phyloP scores from a whole-genome alignment of 306 rosid genomes.

The Carpinus viminea region DNA sequence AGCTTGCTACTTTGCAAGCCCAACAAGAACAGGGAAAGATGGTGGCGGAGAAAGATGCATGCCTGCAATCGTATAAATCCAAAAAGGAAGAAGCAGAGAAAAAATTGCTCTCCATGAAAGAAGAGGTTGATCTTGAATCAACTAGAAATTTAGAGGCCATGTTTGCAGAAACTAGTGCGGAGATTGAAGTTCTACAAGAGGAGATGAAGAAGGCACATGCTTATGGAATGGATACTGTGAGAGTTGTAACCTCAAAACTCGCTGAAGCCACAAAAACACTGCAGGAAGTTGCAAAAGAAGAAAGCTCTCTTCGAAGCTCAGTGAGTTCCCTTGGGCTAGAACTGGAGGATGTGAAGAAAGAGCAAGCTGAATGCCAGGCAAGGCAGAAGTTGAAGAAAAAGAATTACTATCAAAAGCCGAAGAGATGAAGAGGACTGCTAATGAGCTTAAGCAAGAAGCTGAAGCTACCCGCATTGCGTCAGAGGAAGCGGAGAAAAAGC shows the following conservation, averaged over 20 bases:
- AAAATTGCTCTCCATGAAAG: constrained; percentile 45
- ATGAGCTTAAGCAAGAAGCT: constrained; percentile 51
- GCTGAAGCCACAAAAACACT: constrained; percentile 62
- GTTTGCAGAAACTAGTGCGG: constrained; percentile 51
- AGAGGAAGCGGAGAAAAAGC: constrained; percentile 49
- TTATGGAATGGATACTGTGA: constrained; percentile 60
- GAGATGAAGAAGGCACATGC: constrained; percentile 65
- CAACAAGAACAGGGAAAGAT: constrained; percentile 49
- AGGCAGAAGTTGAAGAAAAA: constrained; percentile 29
- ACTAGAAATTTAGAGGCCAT: constrained; percentile 38
- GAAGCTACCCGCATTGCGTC: constrained; percentile 32
- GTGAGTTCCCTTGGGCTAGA: constrained; percentile 51
- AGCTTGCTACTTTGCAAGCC: constrained; percentile 44
- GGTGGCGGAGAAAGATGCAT: constrained; percentile 43
- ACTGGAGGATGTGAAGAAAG: constrained; percentile 51
- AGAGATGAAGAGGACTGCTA: constrained; percentile 47
- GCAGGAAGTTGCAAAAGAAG: constrained; percentile 60
- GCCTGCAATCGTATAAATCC: constrained; percentile 27
- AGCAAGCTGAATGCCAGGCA: constrained; percentile 35
- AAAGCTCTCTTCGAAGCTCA: constrained; percentile 48
- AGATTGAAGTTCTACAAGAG: constrained; percentile 59
- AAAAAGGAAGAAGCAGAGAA: constrained; percentile 51
- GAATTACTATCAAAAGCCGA: constrained; percentile 40
- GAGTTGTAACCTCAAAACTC: constrained; percentile 52
- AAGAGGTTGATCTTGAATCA: constrained; percentile 50